Evolutionary conservation across 2,329 filamentous ascomycete genomes (phyloP), one percentile per base, ranked within the genome.

Genomic region (Fusarium albidum): DNA sequence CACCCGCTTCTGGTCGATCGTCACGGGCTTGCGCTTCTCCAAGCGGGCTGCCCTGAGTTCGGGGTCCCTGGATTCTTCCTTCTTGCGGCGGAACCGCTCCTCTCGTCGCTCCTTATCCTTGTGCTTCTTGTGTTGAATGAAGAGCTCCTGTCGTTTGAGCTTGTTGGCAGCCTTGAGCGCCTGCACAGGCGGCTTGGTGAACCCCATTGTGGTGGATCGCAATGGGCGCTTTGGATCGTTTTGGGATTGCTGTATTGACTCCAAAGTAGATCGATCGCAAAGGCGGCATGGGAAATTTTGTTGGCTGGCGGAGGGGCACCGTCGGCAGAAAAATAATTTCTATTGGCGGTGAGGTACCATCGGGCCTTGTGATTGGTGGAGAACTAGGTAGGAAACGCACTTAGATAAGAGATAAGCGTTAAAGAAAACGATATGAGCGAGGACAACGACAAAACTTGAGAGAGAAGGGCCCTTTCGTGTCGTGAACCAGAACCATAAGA

Each of bases 21-120:
- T 96, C 48, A 85, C 73, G 1, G 95, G 90, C 35, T 92, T 82
- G 76, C 96, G 96, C 63, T 83, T 85, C 55, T 86, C 86, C 55
- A 94, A 79, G 65, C 95, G 85, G 61, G 89, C 84, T 56, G 85
- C 85, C 63, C 86, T 86, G 54, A 96, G 75, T 53, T 85, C 82
- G 3, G 94, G 93, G 68, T 97, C 86, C 72, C 89, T 90, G 60
- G 88, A 84, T 75, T 99, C 95, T 69, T 93, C 90, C 75, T 89
- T 91, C 76, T 91, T 92, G 55, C 91, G 82, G 41, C 84, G 84
- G 71, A 92, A 89, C 58, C 93, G 86, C 67, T 87, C 83, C 67
- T 92, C 90, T 67, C 91, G 87, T 67, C 89, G 90, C 39, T 86
- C 79, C 69, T 87, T 88, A 70, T 92, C 90, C 61, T 85, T 85